A percentile compares a stretch with the other conserved stretches of the same genome.
phyloP scores from a whole-genome alignment of 768 basidiomycete species.

The Trametes elegans region DNA sequence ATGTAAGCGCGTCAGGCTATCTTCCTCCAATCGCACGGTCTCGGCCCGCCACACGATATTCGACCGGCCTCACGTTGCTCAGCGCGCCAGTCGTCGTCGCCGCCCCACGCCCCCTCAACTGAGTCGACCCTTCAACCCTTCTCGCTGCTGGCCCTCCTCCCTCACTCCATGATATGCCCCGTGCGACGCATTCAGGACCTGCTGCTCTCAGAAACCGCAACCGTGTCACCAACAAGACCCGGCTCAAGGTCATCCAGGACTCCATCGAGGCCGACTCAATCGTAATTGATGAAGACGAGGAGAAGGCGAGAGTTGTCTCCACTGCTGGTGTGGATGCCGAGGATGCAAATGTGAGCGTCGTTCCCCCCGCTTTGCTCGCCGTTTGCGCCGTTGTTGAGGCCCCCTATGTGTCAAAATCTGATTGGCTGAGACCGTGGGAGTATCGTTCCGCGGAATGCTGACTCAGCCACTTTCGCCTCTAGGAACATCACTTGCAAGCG shows the following conservation, averaged over 20 bases:
- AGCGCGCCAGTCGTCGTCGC: conserved; percentile 30
- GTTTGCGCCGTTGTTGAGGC: conserved; percentile 42
- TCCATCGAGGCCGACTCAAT: conserved; percentile 78
- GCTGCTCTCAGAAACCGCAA: conserved; percentile 84
- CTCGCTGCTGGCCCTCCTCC: conserved; percentile 35
- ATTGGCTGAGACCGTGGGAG: conserved; percentile 49
- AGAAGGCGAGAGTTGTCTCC: conserved; percentile 75
- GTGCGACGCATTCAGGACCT: conserved; percentile 71
- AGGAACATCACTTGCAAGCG: conserved; percentile 60
- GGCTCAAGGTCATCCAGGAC: conserved; percentile 80
- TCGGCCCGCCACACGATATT: conserved; percentile 23
- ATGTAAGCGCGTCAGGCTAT: conserved; percentile 12
- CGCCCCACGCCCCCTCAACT: conserved; percentile 28
- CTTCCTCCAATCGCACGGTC: conserved; percentile 10
- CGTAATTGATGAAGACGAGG: conserved; percentile 83
- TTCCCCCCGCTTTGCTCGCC: conserved; percentile 34
- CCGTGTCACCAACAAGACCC: conserved; percentile 90
- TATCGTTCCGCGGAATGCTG: conserved; percentile 51
- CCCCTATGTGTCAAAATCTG: conserved; percentile 40
- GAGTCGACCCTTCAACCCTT: conserved; percentile 22
- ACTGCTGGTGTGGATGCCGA: conserved; percentile 90
- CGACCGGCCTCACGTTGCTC: conserved; percentile 26
- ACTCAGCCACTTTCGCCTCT: conserved; percentile 37
- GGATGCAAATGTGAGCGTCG: conserved; percentile 81
- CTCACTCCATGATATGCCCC: conserved; percentile 83